These are phyloP conservation scores for Allium fistulosum DNA, from an alignment of 106 monocot species.

Conservation along the genomic window DNA sequence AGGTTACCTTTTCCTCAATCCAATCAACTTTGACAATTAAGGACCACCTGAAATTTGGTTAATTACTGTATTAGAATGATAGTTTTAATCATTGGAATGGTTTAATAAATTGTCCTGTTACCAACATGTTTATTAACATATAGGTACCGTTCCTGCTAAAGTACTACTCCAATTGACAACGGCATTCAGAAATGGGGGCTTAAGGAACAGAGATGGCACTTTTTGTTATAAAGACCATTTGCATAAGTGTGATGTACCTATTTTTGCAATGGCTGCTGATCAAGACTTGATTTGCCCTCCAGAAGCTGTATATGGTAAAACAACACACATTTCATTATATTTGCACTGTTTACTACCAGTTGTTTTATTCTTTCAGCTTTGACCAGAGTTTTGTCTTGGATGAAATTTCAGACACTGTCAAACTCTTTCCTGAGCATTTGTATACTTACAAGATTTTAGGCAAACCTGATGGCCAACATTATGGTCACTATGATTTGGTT, in stretches of 20 bases:
- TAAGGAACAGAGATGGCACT: slow-evolving; percentile 48
- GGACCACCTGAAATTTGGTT: too few relatives aligned
- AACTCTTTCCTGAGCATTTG: slow-evolving; percentile 48
- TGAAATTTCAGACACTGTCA: slow-evolving; percentile 67
- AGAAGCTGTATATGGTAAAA: slow-evolving; percentile 84
- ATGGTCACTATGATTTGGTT: slow-evolving; percentile 95
- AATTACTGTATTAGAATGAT: too few relatives aligned
- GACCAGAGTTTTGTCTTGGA: background rate
- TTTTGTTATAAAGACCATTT: slow-evolving; percentile 80
- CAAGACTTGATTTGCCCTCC: slow-evolving; percentile 91
- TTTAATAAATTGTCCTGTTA: background rate
- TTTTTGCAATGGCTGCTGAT: slow-evolving; percentile 88
- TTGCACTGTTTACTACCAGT: too few relatives aligned
- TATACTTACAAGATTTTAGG: slow-evolving; percentile 75
- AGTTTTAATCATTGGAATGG: background rate
- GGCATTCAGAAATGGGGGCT: slow-evolving; percentile 72
- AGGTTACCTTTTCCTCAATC: too few relatives aligned
- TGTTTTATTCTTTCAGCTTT: background rate
- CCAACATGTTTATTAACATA: background rate
- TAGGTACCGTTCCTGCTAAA: slow-evolving; percentile 91
- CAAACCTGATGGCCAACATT: slow-evolving; percentile 71
- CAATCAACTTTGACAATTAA: too few relatives aligned
- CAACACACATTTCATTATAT: background rate
- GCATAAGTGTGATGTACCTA: slow-evolving; percentile 47
- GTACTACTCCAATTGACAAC: slow-evolving; percentile 79